Evolutionary conservation across 768 basidiomycete genomes (phyloP).

Genomic region (Suillus subluteus): DNA sequence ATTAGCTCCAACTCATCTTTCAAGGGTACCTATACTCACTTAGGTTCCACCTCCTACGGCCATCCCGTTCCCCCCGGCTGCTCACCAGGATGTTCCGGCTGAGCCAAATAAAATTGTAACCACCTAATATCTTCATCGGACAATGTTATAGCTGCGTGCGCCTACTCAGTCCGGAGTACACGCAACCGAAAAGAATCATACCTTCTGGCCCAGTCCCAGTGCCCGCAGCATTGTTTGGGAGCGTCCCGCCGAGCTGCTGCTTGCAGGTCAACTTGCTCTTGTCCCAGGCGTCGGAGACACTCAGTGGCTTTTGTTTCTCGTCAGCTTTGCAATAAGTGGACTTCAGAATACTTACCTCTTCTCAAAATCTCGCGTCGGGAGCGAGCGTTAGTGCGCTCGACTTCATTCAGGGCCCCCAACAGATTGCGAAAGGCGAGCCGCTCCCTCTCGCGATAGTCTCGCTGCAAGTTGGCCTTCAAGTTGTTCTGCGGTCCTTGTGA

Average conservation of each 20-base stretch:
- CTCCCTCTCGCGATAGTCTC: conserved; percentile 1
- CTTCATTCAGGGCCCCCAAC: neutral
- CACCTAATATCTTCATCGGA: neutral
- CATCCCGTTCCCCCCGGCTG: neutral
- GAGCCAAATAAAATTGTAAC: neutral
- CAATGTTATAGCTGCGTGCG: neutral
- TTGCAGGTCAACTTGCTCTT: neutral
- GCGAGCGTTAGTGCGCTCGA: neutral
- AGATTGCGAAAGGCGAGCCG: neutral
- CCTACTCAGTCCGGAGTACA: neutral
- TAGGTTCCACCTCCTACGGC: neutral
- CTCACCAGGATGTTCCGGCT: neutral
- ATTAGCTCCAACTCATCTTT: neutral
- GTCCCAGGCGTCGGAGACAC: neutral
- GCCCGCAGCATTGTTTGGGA: neutral
- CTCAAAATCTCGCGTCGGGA: neutral
- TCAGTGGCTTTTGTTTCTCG: neutral
- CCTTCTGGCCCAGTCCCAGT: neutral
- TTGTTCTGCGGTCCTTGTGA: neutral
- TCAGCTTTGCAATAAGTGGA: neutral
- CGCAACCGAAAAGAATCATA: neutral
- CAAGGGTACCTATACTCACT: neutral
- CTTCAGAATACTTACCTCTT: neutral
- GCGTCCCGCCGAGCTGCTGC: neutral
- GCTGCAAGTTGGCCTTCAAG: neutral